phyloP scores from a whole-genome alignment of 2,329 filamentous ascomycete species.

The Aulographum hederae region DNA sequence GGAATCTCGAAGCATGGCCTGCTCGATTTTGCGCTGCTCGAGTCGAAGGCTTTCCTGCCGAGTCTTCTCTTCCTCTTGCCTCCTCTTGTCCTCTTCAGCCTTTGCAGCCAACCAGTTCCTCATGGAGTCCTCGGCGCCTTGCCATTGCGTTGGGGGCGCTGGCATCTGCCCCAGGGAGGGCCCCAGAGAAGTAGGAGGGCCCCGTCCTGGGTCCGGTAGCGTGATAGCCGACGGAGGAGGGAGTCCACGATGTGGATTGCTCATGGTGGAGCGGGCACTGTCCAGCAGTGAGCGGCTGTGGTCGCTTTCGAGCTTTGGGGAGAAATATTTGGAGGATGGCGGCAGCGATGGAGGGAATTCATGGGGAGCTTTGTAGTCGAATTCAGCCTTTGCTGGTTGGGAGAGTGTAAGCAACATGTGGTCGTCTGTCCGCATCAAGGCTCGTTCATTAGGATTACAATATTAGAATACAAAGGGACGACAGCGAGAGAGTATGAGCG shows the following conservation, averaged over 20 bases:
- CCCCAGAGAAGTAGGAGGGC: constrained; percentile 13
- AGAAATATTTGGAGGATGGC: constrained; percentile 18
- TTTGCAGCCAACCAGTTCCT: constrained; percentile 32
- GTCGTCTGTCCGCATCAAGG: constrained; percentile 9
- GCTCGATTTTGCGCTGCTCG: constrained; percentile 33
- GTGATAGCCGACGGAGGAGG: constrained; percentile 35
- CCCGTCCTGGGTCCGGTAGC: constrained; percentile 26
- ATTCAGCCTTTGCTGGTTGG: constrained; percentile 27
- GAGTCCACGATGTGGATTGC: constrained; percentile 32
- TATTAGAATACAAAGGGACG: no score
- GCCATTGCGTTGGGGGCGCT: constrained; percentile 27
- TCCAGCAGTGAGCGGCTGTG: constrained; percentile 21
- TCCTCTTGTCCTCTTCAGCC: constrained; percentile 31
- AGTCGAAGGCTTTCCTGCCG: constrained; percentile 29
- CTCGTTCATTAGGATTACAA: constrained; percentile 18
- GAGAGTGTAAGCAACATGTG: constrained; percentile 33
- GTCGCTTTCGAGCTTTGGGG: constrained; percentile 21
- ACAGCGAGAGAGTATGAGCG: no score
- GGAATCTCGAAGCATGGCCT: constrained; percentile 32
- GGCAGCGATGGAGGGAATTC: constrained; percentile 26
- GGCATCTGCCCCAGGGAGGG: constrained; percentile 21
- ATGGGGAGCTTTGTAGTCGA: constrained; percentile 28
- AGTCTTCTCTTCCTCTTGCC: constrained; percentile 35
- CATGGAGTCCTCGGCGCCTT: constrained; percentile 32
- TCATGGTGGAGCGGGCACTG: constrained; percentile 25